A percentile compares a stretch with the other conserved stretches of the same genome.
Conservation (phyloP, 2,329 filamentous ascomycete species). For the Fusarium transvaalense region DNA sequence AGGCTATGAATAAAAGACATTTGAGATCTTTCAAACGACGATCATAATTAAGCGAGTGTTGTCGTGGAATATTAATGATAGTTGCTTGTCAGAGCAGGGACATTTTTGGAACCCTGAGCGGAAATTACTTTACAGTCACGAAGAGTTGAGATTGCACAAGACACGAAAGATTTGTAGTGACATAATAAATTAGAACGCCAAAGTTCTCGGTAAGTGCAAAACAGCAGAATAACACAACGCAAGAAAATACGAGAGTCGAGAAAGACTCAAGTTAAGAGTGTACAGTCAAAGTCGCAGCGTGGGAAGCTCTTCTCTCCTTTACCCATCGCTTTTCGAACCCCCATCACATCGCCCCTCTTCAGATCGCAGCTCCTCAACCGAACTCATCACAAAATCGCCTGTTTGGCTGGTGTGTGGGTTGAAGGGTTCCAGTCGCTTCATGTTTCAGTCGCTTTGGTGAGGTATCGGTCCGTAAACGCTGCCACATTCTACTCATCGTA, state of each 20-base stretch:
- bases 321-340: constrained; percentile 33
- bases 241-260: constrained; percentile 43
- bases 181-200: constrained; percentile 33
- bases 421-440: not conserved
- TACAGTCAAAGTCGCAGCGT: constrained; percentile 43
- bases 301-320: constrained; percentile 22
- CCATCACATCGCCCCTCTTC: constrained; percentile 12
- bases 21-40: constrained; percentile 2
- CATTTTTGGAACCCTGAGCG: not conserved
- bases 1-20: constrained; percentile 22
- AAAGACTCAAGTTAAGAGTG: constrained; percentile 42
- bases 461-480: constrained; percentile 23
- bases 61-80: not conserved
- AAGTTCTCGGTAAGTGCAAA: constrained; percentile 41
- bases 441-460: constrained; percentile 2
- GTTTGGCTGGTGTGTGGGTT: not conserved
- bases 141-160: not conserved
- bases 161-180: constrained; percentile 11
- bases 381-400: not conserved
- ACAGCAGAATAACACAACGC: constrained; percentile 35
- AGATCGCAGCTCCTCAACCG: constrained; percentile 1
- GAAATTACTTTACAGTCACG: not conserved
- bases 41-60: constrained; percentile 3
- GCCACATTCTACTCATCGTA: constrained; percentile 15
- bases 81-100: not conserved